Evolutionary conservation across 345 rosid genomes (phyloP), one percentile per base, ranked within the genome.

Genomic region (Pseudoturritis turrita): DNA sequence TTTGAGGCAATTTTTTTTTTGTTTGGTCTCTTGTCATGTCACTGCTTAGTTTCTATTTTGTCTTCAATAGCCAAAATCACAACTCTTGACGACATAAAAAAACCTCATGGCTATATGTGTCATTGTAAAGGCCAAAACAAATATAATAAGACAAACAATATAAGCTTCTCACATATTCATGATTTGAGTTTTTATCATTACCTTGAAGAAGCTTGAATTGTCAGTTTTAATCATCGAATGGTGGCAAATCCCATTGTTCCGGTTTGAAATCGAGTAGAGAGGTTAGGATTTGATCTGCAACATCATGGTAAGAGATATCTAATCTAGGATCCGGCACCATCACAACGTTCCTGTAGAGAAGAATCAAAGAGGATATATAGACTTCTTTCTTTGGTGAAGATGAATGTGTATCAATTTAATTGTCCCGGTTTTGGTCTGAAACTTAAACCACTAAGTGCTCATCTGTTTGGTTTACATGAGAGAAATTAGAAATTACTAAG

Each of bases 261-360:
- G 94, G 97, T 57, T 86, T 75, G 62, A 91, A 95, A 74, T 89
- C 93, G 68, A 77, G 52, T 18, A 91, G 77, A 13, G 96, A 87
- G 58, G 80, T 59, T 62, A 89, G 46, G 50, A 95, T 85, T 81
- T 95, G 91, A 76, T 91, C 97, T 6, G 99, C 93, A 26, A 44
- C 62, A 11, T 68, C 83, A 28, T 81, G 96, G 76, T 85, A 45
- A 46, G 91, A 82, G 81, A 82, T 78, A 70, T 94, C 95, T 53
- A 95, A 81, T 80, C 89, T 87, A 35, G 96, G 96, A 79, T 91
- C 98, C 14, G 97, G 97, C 77, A 94, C 97, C 97, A 94, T 89
- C 18, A 86, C 87, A 10, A 73, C 96, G 40, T 73, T 76, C 98
- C 96, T 94, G 81, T 70, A 67, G 3, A 25, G 47, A 74, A 0